Conservation (phyloP, 108 stramenopile genomes). For the Skeletonema potamos region DNA sequence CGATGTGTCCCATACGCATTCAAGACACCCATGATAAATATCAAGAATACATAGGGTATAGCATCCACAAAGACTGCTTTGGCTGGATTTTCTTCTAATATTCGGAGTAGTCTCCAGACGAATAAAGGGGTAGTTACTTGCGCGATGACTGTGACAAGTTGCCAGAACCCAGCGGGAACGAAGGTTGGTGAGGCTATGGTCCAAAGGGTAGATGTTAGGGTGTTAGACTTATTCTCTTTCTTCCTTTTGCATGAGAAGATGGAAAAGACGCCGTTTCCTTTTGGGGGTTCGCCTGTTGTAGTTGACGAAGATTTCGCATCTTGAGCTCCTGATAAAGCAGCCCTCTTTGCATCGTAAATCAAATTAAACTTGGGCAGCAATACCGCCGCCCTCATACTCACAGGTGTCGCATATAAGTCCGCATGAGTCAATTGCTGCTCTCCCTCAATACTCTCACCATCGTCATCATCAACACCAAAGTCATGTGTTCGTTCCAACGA, state of each 20-base stretch:
- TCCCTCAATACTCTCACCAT: background rate
- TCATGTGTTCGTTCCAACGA: too few relatives aligned
- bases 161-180: conserved; percentile 71
- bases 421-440: conserved; percentile 13
- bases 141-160: conserved; percentile 66
- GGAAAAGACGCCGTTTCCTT: too few relatives aligned
- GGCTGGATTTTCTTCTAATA: conserved; percentile 57
- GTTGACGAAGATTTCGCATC: background rate
- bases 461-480: background rate
- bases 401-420: conserved; percentile 27
- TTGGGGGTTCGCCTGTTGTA: too few relatives aligned
- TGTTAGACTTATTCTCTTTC: background rate
- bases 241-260: background rate
- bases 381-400: conserved; percentile 1
- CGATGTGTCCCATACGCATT: conserved; percentile 70
- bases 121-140: conserved; percentile 72
- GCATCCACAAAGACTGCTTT: conserved; percentile 35
- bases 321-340: background rate
- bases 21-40: conserved; percentile 48
- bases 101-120: conserved; percentile 62
- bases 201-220: conserved; percentile 42
- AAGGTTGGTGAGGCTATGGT: conserved; percentile 51
- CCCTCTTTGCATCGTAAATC: background rate
- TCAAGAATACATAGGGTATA: conserved; percentile 47
- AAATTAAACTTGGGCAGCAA: conserved; percentile 16